phyloP scores from a whole-genome alignment of 495 filamentous ascomycete species.

The Penicillium verhagenii region DNA sequence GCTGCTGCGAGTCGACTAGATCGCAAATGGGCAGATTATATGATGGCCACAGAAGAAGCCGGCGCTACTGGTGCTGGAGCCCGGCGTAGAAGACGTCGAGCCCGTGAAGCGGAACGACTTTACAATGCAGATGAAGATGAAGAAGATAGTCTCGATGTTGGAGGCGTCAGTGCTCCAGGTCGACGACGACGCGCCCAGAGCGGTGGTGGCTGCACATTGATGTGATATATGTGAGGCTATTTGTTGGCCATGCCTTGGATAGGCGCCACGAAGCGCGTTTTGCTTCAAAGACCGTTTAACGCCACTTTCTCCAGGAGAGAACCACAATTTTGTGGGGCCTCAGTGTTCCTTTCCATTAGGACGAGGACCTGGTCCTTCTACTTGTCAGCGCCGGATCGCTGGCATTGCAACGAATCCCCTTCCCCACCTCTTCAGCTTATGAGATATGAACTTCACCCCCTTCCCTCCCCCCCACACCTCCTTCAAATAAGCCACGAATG shows the following conservation, averaged over 20 bases:
- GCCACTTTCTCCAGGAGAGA: not conserved
- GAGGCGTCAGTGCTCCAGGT: constrained; percentile 21
- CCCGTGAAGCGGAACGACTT: constrained; percentile 70
- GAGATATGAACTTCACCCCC: not conserved
- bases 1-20: constrained; percentile 70
- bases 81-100: constrained; percentile 68
- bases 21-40: constrained; percentile 90
- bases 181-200: constrained; percentile 55
- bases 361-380: not conserved
- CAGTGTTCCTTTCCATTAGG: not conserved
- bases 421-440: not conserved
- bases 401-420: not conserved
- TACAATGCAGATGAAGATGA: constrained; percentile 76
- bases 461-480: not conserved
- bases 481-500: not conserved
- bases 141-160: constrained; percentile 35
- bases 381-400: constrained; percentile 1
- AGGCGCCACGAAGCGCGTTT: not conserved
- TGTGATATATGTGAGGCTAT: constrained; percentile 58
- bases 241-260: too few relatives aligned
- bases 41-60: constrained; percentile 87
- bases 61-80: constrained; percentile 64
- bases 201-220: constrained; percentile 53
- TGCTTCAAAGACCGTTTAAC: not conserved
- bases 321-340: not conserved